These are phyloP conservation scores for Skeletonema potamos DNA, from an alignment of 108 stramenopile genomes.

Conservation along the genomic window DNA sequence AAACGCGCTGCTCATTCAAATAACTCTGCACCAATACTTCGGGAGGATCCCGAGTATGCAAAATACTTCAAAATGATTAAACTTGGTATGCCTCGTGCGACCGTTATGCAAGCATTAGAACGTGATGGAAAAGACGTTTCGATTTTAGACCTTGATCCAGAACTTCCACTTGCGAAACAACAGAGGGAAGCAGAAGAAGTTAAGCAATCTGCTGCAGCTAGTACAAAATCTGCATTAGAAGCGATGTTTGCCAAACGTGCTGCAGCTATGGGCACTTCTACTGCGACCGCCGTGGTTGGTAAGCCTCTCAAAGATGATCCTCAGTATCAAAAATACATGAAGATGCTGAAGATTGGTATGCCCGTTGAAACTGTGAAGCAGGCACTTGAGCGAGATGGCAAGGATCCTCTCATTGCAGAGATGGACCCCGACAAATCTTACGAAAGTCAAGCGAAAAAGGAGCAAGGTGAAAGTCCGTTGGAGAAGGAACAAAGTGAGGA, in stretches of 20 bases:
- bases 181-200: constrained; percentile 4
- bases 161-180: constrained; percentile 27
- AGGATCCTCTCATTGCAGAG: constrained; percentile 61
- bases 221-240: constrained; percentile 4
- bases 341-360: constrained; percentile 56
- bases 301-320: constrained; percentile 69
- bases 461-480: constrained; percentile 31
- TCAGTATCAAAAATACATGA: constrained; percentile 61
- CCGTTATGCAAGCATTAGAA: constrained; percentile 68
- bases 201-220: neutral
- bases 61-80: constrained; percentile 83
- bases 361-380: constrained; percentile 48
- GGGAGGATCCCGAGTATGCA: constrained; percentile 69
- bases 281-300: constrained; percentile 5
- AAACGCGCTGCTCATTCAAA: constrained; percentile 10
- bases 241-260: constrained; percentile 15
- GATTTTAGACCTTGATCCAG: constrained; percentile 64
- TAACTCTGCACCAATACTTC: constrained; percentile 4
- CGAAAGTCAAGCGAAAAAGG: constrained; percentile 38
- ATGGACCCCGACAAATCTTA: constrained; percentile 64
- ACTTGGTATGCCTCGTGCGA: constrained; percentile 66
- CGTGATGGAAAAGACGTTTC: constrained; percentile 63
- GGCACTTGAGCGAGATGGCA: constrained; percentile 67
- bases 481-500: constrained; percentile 4
- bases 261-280: constrained; percentile 1